Conservation (phyloP, 2,329 filamentous ascomycete genomes). For the Pyrenophora seminiperda region DNA sequence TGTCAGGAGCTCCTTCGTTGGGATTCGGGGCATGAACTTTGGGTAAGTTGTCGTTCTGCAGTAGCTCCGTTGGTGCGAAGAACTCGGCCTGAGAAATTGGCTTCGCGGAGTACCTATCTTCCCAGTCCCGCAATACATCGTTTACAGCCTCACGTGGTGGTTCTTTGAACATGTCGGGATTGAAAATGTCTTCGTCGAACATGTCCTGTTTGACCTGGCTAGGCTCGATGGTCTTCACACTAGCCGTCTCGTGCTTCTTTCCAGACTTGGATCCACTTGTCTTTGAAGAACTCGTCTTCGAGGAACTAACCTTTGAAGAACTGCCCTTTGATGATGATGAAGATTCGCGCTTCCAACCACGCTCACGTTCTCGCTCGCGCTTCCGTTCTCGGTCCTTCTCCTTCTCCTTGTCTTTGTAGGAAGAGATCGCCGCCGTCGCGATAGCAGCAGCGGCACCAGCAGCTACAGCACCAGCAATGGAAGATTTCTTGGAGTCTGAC, state of each 20-base stretch:
- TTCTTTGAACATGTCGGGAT: conserved; percentile 53
- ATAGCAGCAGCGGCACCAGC: conserved; percentile 43
- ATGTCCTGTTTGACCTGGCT: conserved; percentile 43
- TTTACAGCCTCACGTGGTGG: conserved; percentile 37
- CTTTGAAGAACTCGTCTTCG: conserved; percentile 6
- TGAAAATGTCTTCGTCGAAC: conserved; percentile 54
- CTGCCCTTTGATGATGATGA: background rate
- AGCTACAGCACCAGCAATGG: conserved; percentile 45
- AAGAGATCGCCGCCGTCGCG: conserved; percentile 39
- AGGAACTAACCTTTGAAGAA: background rate
- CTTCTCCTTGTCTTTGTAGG: conserved; percentile 31
- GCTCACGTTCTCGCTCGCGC: conserved; percentile 15
- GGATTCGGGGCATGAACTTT: conserved; percentile 46
- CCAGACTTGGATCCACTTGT: conserved; percentile 23
- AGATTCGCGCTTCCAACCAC: conserved; percentile 30
- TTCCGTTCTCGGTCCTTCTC: conserved; percentile 17
- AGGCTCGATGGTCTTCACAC: conserved; percentile 45
- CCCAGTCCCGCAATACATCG: conserved; percentile 51
- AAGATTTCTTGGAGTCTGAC: conserved; percentile 45
- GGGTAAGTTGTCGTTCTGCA: conserved; percentile 46
- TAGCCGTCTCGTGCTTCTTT: conserved; percentile 36
- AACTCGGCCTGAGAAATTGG: conserved; percentile 53
- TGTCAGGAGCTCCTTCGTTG: conserved; percentile 52
- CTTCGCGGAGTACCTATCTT: conserved; percentile 49
- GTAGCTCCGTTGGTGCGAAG: conserved; percentile 54